Evolutionary conservation across 441 rosid species (phyloP), one percentile per base, ranked within the genome.

Genomic region (Brassica balearica): DNA sequence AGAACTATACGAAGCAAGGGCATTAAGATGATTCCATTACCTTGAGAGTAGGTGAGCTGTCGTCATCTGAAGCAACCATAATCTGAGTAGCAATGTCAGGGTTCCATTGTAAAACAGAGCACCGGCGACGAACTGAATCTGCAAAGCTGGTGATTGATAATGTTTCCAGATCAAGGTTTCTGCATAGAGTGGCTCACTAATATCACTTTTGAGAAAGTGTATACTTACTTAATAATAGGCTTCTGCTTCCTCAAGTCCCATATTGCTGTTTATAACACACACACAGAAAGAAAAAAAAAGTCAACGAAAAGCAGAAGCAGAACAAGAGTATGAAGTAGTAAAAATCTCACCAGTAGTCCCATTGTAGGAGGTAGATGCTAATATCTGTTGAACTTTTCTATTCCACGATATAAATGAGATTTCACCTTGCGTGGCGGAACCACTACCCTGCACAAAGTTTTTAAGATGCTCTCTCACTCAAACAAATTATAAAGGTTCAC

Each of bases 91-190:
- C 92, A 84, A 91, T 83, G 81, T 94, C 97, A 81, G 99, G 99
- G 85, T 96, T 91, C 99, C 99, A 96, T 82, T 96, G 99, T 89
- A 96, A 86, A 86, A 96, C 98, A 74, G 99, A 94, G 87, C 97
- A 90, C 20, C 98, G 89, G 79, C 97, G 90, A 80, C 96, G 87
- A 83, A 85, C 77, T 67, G 98, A 90, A 87, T 96, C 98, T 77
- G 88, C 82, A 83, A 96, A 90, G 80, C 99, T 96, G 91, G 79
- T 78, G 77, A 83, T 73, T 68, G 76, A 81, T 48, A 86, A 43
- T 69, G 34, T 41, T 17, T 17, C 17, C 58, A 69, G 19, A 76
- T 87, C 76, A 79, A 70, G 75, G 27, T 76, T 68, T 14, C 10
- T 79, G 70, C 12, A 38, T 20, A 51, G 77, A 77, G 32, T 43